These are phyloP conservation scores for Glycine latifolia DNA, from an alignment of 306 rosid genomes.

Conservation along the genomic window DNA sequence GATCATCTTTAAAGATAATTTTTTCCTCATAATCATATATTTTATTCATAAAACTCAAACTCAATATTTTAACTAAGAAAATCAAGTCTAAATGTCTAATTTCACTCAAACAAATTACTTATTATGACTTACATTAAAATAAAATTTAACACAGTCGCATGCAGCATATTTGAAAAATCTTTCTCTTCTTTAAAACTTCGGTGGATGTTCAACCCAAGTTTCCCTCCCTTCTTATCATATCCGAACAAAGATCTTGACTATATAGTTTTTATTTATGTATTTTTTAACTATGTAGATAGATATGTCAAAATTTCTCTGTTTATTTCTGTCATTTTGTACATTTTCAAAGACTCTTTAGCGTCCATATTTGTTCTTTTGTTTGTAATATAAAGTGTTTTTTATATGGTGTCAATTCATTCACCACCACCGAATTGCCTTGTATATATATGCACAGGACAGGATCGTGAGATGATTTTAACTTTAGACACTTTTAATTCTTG, in stretches of 20 bases:
- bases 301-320: constrained; percentile 30
- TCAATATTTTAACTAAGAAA: too few relatives aligned
- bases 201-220: too few relatives aligned
- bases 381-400: constrained; percentile 13
- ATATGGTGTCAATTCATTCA: constrained; percentile 29
- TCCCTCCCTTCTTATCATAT: constrained; percentile 30
- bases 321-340: constrained; percentile 26
- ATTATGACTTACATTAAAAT: too few relatives aligned
- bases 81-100: too few relatives aligned
- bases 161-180: constrained; percentile 42
- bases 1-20: too few relatives aligned
- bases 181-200: constrained; percentile 40
- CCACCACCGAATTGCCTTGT: background rate
- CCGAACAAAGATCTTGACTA: constrained; percentile 53
- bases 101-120: too few relatives aligned
- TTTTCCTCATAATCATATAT: too few relatives aligned
- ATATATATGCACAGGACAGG: too few relatives aligned
- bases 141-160: too few relatives aligned
- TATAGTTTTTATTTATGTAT: background rate
- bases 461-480: background rate
- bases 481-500: background rate
- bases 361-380: constrained; percentile 47
- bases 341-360: constrained; percentile 48
- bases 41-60: too few relatives aligned
- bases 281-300: constrained; percentile 1